A percentile compares a stretch with the other conserved stretches of the same genome.
Conservation (phyloP, 2,329 filamentous ascomycete species). For the Gyromitra esculenta region DNA sequence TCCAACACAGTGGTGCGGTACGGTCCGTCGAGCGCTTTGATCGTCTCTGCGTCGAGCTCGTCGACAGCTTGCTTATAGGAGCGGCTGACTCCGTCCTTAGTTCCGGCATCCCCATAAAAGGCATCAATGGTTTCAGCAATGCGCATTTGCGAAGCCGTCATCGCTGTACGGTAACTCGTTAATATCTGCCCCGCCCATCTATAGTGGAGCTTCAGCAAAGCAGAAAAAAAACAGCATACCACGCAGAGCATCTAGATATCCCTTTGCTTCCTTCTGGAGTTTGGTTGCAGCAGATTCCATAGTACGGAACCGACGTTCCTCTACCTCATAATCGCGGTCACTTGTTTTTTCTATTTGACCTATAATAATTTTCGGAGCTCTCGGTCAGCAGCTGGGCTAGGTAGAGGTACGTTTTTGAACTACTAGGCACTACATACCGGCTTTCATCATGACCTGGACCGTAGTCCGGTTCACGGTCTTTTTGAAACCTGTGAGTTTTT, state of each 20-base stretch:
- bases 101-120: slow-evolving; percentile 96
- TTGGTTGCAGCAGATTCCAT: slow-evolving; percentile 95
- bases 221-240: slow-evolving; percentile 64
- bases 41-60: slow-evolving; percentile 96
- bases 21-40: slow-evolving; percentile 96
- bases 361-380: slow-evolving; percentile 57
- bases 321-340: slow-evolving; percentile 98
- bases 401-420: slow-evolving; percentile 8
- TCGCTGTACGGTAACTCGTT: slow-evolving; percentile 68
- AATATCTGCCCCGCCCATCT: slow-evolving; percentile 29
- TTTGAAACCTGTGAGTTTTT: slow-evolving; percentile 73
- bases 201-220: neutral
- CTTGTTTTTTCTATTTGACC: slow-evolving; percentile 98
- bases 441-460: slow-evolving; percentile 99
- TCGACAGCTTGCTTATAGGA: slow-evolving; percentile 99
- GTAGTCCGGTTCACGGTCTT: slow-evolving; percentile 98
- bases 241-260: slow-evolving; percentile 94
- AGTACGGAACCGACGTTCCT: slow-evolving; percentile 93
- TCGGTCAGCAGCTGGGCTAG: neutral
- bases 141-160: slow-evolving; percentile 99
- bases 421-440: slow-evolving; percentile 67
- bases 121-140: slow-evolving; percentile 99
- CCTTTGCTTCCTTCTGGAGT: slow-evolving; percentile 96
- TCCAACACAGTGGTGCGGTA: slow-evolving; percentile 96
- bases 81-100: slow-evolving; percentile 91